phyloP scores from a whole-genome alignment of 169 alveolate genomes.

The Blepharisma undulans region DNA sequence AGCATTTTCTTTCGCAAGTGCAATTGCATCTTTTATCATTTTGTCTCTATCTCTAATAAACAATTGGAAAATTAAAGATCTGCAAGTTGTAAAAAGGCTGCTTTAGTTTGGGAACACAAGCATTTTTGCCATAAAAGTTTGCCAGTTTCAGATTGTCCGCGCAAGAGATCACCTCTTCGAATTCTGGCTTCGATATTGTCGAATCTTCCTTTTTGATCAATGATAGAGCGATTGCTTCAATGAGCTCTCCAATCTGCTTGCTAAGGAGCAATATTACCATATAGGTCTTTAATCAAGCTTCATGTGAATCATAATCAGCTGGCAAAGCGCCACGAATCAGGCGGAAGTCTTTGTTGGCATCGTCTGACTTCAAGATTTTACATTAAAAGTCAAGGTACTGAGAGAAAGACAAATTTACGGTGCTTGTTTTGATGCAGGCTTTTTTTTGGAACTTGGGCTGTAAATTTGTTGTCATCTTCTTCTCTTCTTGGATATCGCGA shows the following conservation, averaged over 20 bases:
- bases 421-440: slow-evolving; percentile 78
- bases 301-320: slow-evolving; percentile 99
- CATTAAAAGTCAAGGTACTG: slow-evolving; percentile 96
- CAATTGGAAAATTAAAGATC: slow-evolving; percentile 98
- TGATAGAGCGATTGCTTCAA: slow-evolving; percentile 99
- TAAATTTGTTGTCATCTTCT: slow-evolving; percentile 77
- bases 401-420: slow-evolving; percentile 95
- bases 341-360: slow-evolving; percentile 97
- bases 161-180: slow-evolving; percentile 98
- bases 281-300: slow-evolving; percentile 99
- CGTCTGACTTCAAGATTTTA: slow-evolving; percentile 90
- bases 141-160: no score
- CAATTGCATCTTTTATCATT: slow-evolving; percentile 98
- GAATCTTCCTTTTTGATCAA: slow-evolving; percentile 97
- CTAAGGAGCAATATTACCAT: slow-evolving; percentile 98
- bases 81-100: slow-evolving; percentile 97
- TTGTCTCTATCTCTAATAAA: slow-evolving; percentile 99
- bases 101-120: slow-evolving; percentile 95
- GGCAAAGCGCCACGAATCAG: slow-evolving; percentile 99
- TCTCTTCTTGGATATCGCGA: slow-evolving; percentile 71
- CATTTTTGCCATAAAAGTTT: slow-evolving; percentile 93
- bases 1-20: slow-evolving; percentile 98
- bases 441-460: slow-evolving; percentile 63
- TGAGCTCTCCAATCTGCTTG: slow-evolving; percentile 98
- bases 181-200: slow-evolving; percentile 98